phyloP scores from a whole-genome alignment of 2,329 filamentous ascomycete genomes.

The Bipolaris sorokiniana region DNA sequence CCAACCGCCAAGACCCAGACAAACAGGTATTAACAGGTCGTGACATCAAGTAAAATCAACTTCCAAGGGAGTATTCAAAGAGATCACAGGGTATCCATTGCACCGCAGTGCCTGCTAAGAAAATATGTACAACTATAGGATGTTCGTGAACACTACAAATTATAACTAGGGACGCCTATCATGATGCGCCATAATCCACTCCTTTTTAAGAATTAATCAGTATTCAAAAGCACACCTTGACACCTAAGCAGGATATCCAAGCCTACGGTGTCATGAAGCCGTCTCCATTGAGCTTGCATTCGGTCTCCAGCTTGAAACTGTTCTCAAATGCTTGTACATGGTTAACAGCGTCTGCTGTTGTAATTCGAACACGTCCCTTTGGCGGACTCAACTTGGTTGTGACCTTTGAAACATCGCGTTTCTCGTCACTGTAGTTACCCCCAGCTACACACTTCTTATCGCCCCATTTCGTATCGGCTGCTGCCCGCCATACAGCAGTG shows the following conservation, averaged over 20 bases:
- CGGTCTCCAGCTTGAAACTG: constrained; percentile 39
- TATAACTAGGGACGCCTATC: neutral
- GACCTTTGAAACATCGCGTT: constrained; percentile 25
- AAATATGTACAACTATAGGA: neutral
- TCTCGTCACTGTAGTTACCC: constrained; percentile 24
- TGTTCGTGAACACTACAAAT: constrained; percentile 1
- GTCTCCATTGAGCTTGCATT: constrained; percentile 34
- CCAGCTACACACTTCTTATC: constrained; percentile 41
- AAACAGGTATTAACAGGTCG: too few species aligned
- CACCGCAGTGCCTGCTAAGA: neutral
- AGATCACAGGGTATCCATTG: neutral
- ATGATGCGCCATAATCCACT: neutral
- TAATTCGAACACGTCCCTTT: constrained; percentile 14
- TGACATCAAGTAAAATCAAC: neutral
- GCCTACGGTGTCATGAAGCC: constrained; percentile 46
- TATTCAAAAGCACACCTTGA: neutral
- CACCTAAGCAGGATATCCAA: neutral
- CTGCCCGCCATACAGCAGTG: constrained; percentile 47
- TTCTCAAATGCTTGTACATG: constrained; percentile 34
- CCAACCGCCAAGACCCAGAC: too few species aligned
- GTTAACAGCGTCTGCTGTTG: constrained; percentile 25
- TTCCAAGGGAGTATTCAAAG: neutral
- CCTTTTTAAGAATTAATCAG: neutral
- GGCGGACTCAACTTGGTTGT: constrained; percentile 36
- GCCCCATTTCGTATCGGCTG: constrained; percentile 47